Evolutionary conservation across 768 basidiomycete genomes (phyloP).

Genomic region (Mycena pura): DNA sequence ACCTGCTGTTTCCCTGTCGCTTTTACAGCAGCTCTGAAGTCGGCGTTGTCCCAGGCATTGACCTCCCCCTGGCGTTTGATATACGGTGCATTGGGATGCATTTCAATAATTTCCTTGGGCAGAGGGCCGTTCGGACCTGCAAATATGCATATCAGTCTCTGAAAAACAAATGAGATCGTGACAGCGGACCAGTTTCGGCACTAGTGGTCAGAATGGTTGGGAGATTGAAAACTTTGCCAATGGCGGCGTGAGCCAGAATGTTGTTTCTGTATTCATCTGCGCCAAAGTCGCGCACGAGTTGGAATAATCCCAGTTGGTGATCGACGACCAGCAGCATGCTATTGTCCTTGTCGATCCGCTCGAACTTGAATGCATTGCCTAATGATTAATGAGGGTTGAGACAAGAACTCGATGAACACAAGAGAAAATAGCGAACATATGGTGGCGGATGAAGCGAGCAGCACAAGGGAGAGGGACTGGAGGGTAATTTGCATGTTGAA

Average conservation of each 20-base stretch:
- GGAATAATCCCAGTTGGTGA: slow-evolving; percentile 56
- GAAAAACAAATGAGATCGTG: neutral
- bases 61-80: slow-evolving; percentile 58
- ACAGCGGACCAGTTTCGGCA: slow-evolving; percentile 45
- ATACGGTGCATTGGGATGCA: slow-evolving; percentile 52
- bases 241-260: slow-evolving; percentile 53
- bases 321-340: slow-evolving; percentile 53
- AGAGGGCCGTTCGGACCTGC: slow-evolving; percentile 57
- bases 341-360: slow-evolving; percentile 52
- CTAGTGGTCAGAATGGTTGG: slow-evolving; percentile 55
- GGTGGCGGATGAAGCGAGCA: neutral
- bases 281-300: slow-evolving; percentile 49
- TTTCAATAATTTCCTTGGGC: slow-evolving; percentile 49
- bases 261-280: slow-evolving; percentile 50
- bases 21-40: slow-evolving; percentile 52
- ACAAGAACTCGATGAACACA: neutral
- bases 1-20: slow-evolving; percentile 58
- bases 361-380: slow-evolving; percentile 35
- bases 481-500: slow-evolving; percentile 15
- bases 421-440: neutral
- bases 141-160: neutral
- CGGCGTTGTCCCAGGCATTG: slow-evolving; percentile 58
- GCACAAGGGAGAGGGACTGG: slow-evolving; percentile 6
- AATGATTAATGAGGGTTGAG: neutral
- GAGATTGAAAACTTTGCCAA: slow-evolving; percentile 52